Evolutionary conservation across 2,329 filamentous ascomycete genomes (phyloP), one percentile per base, ranked within the genome.

Genomic region (Tricladium varicosporioides): DNA sequence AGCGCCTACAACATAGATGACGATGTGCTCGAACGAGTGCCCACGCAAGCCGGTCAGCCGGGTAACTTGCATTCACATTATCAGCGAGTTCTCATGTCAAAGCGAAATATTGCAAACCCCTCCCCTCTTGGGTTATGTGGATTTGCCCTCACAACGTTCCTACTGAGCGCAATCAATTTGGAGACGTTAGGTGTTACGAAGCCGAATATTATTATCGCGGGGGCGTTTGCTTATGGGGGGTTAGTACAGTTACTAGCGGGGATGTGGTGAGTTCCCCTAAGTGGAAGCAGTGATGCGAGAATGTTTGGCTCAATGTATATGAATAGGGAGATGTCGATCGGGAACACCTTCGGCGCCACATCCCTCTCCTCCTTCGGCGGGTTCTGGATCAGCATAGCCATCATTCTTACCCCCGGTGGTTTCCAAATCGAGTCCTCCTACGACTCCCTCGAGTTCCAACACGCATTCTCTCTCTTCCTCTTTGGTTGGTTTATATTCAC

Each of bases 401-500:
- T 92, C 66, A 79, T 92, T 53, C 74, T 89, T 60, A 90, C 87
- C 1, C 89, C 83, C 1, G 70, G 80, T 61, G 79, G 80, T 13
- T 92, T 89, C 76, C 72, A 81, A 48, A 85, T 91, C 56, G 74
- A 77, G 16, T 72, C 72, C 40, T 79, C 77, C 2, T 85, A 85
- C 64, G 64, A 75, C 65, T 65, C 78, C 54, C 71, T 75, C 22
- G 76, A 77, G 61, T 78, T 82, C 58, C 71, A 79, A 51, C 83
- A 86, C 48, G 85, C 84, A 0, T 76, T 92, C 54, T 89, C 86
- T 55, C 84, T 92, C 70, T 93, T 88, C 80, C 76, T 93, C 16
- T 68, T 79, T 44, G 82, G 87, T 71, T 93, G 89, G 89, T 92
- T 90, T 77, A 91, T 93, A 75, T 93, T 93, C 78, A 93, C 89